Percentiles rank a stretch among this genome's conserved stretches.
Evolutionary conservation across 2,329 filamentous ascomycete species (phyloP).

Genomic region (Tolypocladium capitatum): DNA sequence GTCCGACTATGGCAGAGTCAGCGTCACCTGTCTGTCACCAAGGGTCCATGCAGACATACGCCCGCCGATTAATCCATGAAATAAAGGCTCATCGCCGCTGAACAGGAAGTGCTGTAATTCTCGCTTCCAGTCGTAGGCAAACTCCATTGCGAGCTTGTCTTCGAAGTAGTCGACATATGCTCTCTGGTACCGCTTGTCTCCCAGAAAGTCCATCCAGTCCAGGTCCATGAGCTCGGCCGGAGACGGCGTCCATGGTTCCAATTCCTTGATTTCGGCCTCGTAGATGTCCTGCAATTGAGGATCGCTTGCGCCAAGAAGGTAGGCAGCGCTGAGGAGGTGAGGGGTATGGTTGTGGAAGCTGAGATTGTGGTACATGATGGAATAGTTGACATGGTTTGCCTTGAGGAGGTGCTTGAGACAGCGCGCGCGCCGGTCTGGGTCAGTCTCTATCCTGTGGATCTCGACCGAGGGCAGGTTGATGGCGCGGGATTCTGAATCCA

Average conservation of each 20-base stretch:
- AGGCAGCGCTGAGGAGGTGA: constrained; percentile 74
- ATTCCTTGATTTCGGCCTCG: constrained; percentile 54
- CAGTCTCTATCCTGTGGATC: constrained; percentile 67
- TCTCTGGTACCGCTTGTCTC: constrained; percentile 68
- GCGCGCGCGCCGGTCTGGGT: constrained; percentile 63
- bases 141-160: constrained; percentile 62
- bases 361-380: constrained; percentile 64
- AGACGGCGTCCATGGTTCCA: constrained; percentile 73
- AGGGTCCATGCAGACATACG: constrained; percentile 35
- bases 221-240: constrained; percentile 69
- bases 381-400: constrained; percentile 83
- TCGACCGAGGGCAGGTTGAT: constrained; percentile 54
- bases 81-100: constrained; percentile 57
- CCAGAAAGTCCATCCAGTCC: constrained; percentile 80
- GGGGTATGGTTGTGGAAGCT: constrained; percentile 72
- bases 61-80: constrained; percentile 68
- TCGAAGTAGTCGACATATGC: constrained; percentile 94
- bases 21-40: constrained; percentile 1
- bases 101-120: constrained; percentile 69
- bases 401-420: constrained; percentile 83
- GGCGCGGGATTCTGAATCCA: constrained; percentile 14
- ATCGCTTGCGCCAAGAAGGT: constrained; percentile 64
- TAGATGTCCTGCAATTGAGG: constrained; percentile 70
- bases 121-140: constrained; percentile 72
- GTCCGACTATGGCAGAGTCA: constrained; percentile 48